Evolutionary conservation across 345 rosid genomes (phyloP), one percentile per base, ranked within the genome.

Genomic region (Salix udensis): DNA sequence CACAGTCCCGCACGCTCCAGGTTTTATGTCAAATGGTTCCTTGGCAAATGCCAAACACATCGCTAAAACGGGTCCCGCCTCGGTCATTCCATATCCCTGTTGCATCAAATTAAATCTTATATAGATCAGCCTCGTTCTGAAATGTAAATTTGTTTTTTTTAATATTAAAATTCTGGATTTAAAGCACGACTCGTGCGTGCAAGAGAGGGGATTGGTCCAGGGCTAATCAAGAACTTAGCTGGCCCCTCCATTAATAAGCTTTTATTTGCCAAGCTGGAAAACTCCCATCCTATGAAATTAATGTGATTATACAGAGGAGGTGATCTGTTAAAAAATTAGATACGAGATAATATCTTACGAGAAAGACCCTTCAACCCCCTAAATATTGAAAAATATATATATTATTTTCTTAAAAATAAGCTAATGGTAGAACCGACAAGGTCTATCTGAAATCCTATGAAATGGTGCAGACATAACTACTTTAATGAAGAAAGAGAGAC

Each of bases 51-150:
- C 90, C 75, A 88, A 77, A 67, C 97, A 85, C 91, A 90, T 91
- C 1, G 98, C 88, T 53, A 95, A 80, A 37, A 93, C 94, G 0
- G 96, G 96, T 28, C 97, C 98, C 10, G 98, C 93, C 80, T 95
- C 98, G 1, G 98, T 95, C 98, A 93, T 93, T 36, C 98, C 98
- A 72, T 94, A 94, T n/a, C 98, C 94, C 98, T 94, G 73, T 55
- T 9, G n/a, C 23, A 55, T n/a, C 62, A 55, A n/a, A 55, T 55
- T 4, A 55, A 55, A 23, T 9, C 62, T 8, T 55, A 24, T 24
- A 24, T 24, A 0, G 11, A 7, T 55, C 10, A 55, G 62, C 26
- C 26, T 55, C 14, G 50, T 15, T 46, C 50, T 46, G 50, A 13
- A 12, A 46, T 46, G 50, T 5, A 14, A 9, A 10, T 10, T 10